Conservation (phyloP, 1,284 basidiomycete genomes). For the Trametes versicolor region DNA sequence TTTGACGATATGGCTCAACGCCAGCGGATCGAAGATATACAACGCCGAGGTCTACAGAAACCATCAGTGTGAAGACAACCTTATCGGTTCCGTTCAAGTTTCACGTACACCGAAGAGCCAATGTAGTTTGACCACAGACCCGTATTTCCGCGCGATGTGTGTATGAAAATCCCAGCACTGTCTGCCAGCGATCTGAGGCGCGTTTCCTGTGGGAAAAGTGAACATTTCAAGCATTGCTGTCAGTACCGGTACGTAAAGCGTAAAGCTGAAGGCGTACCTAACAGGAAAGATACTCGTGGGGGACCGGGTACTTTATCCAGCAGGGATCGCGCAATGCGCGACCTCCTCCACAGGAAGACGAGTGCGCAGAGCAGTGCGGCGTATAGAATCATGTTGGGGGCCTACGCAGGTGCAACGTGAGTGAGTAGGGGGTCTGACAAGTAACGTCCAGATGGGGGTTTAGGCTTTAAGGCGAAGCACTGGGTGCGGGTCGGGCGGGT, state of each 20-base stretch:
- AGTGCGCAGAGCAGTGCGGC: background rate
- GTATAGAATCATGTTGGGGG: slow-evolving; percentile 9
- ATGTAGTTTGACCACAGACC: slow-evolving; percentile 25
- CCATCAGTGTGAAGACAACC: background rate
- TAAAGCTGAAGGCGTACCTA: slow-evolving; percentile 17
- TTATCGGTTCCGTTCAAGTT: background rate
- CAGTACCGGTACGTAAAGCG: background rate
- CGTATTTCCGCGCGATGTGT: slow-evolving; percentile 27
- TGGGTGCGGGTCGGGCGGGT: no score
- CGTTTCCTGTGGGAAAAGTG: slow-evolving; percentile 19
- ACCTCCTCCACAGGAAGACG: slow-evolving; percentile 12
- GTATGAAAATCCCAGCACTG: slow-evolving; percentile 32
- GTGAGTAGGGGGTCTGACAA: no score
- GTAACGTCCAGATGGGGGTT: no score
- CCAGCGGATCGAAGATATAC: slow-evolving; percentile 34
- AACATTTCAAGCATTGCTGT: background rate
- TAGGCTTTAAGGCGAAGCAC: no score
- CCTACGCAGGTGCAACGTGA: no score
- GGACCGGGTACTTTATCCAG: slow-evolving; percentile 34
- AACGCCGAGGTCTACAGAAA: slow-evolving; percentile 18
- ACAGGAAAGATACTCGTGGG: slow-evolving; percentile 19
- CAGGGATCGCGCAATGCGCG: slow-evolving; percentile 9
- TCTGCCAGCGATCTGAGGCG: slow-evolving; percentile 21
- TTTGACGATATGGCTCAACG: slow-evolving; percentile 30
- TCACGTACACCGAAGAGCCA: slow-evolving; percentile 24